Conservation (phyloP, 768 basidiomycete genomes). For the Gyrodon lividus region DNA sequence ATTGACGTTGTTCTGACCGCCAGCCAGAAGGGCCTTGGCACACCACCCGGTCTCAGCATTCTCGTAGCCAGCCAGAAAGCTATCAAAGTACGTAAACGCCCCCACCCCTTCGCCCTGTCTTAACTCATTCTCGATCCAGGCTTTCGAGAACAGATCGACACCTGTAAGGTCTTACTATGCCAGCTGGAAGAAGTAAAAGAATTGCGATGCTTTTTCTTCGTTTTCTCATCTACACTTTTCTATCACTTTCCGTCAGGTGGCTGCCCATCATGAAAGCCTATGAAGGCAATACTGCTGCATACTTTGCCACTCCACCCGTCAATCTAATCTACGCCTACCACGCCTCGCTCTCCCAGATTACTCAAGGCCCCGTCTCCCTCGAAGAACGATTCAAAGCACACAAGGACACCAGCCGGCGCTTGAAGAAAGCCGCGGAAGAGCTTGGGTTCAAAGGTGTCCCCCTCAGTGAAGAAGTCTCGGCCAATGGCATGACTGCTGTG, state of each 20-base stretch:
- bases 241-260: conserved; percentile 50
- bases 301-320: conserved; percentile 95
- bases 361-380: conserved; percentile 58
- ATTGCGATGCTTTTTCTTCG: background rate
- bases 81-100: conserved; percentile 46
- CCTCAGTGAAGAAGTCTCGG: conserved; percentile 55
- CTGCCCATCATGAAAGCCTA: conserved; percentile 94
- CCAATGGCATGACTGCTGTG: conserved; percentile 96
- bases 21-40: conserved; percentile 89
- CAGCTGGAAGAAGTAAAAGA: conserved; percentile 75
- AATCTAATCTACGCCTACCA: conserved; percentile 93
- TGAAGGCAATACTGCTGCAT: conserved; percentile 75
- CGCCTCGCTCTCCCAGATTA: conserved; percentile 75
- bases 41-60: conserved; percentile 91
- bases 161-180: conserved; percentile 82
- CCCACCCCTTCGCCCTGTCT: background rate
- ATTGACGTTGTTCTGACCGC: conserved; percentile 87
- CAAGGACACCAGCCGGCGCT: conserved; percentile 57
- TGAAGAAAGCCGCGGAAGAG: conserved; percentile 64
- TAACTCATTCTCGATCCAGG: background rate
- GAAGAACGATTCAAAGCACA: conserved; percentile 79
- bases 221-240: background rate
- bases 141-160: conserved; percentile 28
- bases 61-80: conserved; percentile 80
- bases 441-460: conserved; percentile 80